These are phyloP conservation scores for Taphrina wiesneri DNA, from an alignment of 1,139 yeast species.

Conservation along the genomic window DNA sequence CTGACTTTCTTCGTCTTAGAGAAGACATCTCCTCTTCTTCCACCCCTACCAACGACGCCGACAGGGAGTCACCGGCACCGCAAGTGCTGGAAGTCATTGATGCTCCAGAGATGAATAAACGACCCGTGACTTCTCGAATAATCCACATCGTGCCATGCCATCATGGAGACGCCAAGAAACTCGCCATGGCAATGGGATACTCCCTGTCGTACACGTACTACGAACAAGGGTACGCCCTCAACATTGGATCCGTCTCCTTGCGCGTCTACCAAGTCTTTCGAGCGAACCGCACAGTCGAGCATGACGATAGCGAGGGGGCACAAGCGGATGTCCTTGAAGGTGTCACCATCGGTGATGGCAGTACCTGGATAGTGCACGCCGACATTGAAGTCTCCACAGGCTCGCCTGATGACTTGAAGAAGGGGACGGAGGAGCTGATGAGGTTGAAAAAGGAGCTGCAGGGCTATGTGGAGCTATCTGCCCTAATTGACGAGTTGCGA, in stretches of 20 bases:
- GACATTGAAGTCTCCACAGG: constrained; percentile 11
- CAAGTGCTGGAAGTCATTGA: constrained; percentile 25
- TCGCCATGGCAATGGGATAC: constrained; percentile 14
- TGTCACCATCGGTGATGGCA: constrained; percentile 7
- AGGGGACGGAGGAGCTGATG: constrained; percentile 15
- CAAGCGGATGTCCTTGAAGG: background rate
- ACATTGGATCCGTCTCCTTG: background rate
- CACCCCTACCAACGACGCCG: background rate
- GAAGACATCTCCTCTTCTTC: background rate
- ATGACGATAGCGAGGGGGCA: background rate
- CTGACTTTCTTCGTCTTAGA: constrained; percentile 16
- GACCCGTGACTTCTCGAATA: constrained; percentile 20
- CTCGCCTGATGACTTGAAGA: constrained; percentile 5
- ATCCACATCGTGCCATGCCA: constrained; percentile 16
- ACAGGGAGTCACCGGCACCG: background rate
- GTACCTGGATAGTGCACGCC: constrained; percentile 26
- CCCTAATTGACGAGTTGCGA: constrained; percentile 14
- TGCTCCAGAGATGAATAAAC: constrained; percentile 26
- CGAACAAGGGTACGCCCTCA: constrained; percentile 25
- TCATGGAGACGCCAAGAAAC: background rate
- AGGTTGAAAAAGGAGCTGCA: constrained; percentile 15
- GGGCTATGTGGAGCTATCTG: constrained; percentile 10
- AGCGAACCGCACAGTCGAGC: background rate
- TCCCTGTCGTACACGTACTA: constrained; percentile 1
- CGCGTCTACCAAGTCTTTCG: constrained; percentile 15